Evolutionary conservation across 1,284 basidiomycete species (phyloP).

Genomic region (Lentinula novae-zelandiae): DNA sequence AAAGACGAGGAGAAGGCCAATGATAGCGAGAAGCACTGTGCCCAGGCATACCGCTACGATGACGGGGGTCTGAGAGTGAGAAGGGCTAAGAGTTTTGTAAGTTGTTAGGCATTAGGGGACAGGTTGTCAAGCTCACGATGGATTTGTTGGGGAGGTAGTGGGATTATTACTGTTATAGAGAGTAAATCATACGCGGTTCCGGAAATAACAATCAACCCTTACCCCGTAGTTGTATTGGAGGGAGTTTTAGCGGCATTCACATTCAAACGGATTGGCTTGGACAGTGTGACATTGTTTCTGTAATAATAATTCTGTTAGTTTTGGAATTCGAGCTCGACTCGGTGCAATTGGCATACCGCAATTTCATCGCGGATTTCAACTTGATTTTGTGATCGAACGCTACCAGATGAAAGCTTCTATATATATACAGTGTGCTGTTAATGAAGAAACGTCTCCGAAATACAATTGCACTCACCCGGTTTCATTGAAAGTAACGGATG

Average conservation of each 20-base stretch:
- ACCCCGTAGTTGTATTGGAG: not conserved
- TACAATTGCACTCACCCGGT: not conserved
- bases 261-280: not conserved
- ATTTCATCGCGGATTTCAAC: not conserved
- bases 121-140: not conserved
- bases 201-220: not conserved
- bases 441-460: not conserved
- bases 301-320: not conserved
- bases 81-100: not conserved
- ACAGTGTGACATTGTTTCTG: not conserved
- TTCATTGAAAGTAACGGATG: not conserved
- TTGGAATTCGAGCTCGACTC: not conserved
- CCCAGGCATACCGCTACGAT: conserved; percentile 6
- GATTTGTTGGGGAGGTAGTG: not conserved
- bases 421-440: not conserved
- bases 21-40: not conserved
- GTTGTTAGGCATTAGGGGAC: no score
- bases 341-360: not conserved
- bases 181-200: not conserved
- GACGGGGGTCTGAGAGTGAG: not conserved
- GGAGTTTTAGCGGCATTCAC: not conserved
- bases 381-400: not conserved
- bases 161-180: not conserved
- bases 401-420: not conserved
- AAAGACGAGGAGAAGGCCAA: not conserved